Evolutionary conservation across 73 alveolate species (phyloP).

Genomic region (Tetrahymena borealis): DNA sequence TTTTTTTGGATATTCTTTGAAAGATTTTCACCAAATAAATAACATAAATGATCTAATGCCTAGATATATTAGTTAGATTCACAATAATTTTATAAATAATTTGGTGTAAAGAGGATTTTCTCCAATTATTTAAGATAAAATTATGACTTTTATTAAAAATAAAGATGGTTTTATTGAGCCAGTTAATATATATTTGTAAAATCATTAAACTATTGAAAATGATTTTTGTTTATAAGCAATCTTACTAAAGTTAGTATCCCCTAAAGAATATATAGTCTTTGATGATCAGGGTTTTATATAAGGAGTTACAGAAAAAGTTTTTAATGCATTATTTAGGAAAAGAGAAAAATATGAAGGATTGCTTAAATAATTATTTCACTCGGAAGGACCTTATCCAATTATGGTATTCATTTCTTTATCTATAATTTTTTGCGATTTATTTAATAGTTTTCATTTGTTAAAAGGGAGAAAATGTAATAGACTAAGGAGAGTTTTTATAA

Average conservation of each 20-base stretch:
- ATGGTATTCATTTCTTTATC: not conserved
- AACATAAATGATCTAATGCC: not conserved
- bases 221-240: not conserved
- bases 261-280: not conserved
- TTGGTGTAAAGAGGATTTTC: not conserved
- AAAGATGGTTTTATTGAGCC: not conserved
- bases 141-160: not conserved
- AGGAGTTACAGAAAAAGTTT: not conserved
- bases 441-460: not conserved
- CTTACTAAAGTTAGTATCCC: not conserved
- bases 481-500: not conserved
- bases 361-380: not conserved
- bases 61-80: not conserved
- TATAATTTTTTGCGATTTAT: not conserved
- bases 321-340: not conserved
- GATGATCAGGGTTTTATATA: not conserved
- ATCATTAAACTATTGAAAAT: not conserved
- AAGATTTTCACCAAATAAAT: not conserved
- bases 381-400: not conserved
- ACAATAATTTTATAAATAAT: not conserved
- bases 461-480: not conserved
- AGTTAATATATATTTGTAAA: not conserved
- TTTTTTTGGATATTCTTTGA: not conserved
- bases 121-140: not conserved
- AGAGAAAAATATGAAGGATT: not conserved